Percentiles rank a stretch among this genome's conserved stretches.
Evolutionary conservation across 1,284 basidiomycete species (phyloP).

Genomic region (Cutaneotrichosporon curvatum): DNA sequence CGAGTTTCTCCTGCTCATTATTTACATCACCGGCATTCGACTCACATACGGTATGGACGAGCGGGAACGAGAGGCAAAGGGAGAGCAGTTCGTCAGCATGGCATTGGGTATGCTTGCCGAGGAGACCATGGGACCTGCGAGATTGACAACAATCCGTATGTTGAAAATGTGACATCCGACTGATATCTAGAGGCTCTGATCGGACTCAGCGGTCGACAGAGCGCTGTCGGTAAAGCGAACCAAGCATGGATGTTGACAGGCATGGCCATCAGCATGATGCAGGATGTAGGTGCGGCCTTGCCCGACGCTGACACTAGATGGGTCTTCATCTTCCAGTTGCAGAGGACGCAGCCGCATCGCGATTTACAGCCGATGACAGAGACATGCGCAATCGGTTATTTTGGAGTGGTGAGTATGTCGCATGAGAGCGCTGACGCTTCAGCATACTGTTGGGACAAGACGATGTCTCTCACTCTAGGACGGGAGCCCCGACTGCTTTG

Average conservation of each 20-base stretch:
- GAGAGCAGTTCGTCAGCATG: slow-evolving; percentile 15
- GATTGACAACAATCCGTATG: slow-evolving; percentile 1
- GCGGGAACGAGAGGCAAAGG: slow-evolving; percentile 13
- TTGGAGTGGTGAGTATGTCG: too few relatives aligned
- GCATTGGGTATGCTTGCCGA: slow-evolving; percentile 18
- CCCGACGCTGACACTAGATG: slow-evolving; percentile 5
- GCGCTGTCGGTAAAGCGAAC: slow-evolving; percentile 16
- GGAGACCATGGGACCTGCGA: slow-evolving; percentile 14
- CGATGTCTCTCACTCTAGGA: slow-evolving; percentile 16
- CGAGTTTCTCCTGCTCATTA: slow-evolving; percentile 17
- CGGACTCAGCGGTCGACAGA: slow-evolving; percentile 12
- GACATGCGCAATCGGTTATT: slow-evolving; percentile 17
- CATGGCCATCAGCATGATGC: slow-evolving; percentile 22
- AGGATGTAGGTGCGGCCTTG: slow-evolving; percentile 13
- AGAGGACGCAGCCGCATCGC: slow-evolving; percentile 15
- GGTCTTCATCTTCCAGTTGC: slow-evolving; percentile 22
- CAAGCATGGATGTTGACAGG: slow-evolving; percentile 24
- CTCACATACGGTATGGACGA: slow-evolving; percentile 15
- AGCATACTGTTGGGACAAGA: slow-evolving; percentile 22
- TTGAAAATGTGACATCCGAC: too few relatives aligned
- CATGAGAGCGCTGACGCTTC: too few relatives aligned
- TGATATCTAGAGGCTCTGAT: slow-evolving; percentile 14
- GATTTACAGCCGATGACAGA: slow-evolving; percentile 16
- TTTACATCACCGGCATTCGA: slow-evolving; percentile 17
- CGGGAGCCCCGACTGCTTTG: slow-evolving; percentile 15